Conservation (phyloP, 2,329 filamentous ascomycete genomes). For the Apiospora kogelbergensis region DNA sequence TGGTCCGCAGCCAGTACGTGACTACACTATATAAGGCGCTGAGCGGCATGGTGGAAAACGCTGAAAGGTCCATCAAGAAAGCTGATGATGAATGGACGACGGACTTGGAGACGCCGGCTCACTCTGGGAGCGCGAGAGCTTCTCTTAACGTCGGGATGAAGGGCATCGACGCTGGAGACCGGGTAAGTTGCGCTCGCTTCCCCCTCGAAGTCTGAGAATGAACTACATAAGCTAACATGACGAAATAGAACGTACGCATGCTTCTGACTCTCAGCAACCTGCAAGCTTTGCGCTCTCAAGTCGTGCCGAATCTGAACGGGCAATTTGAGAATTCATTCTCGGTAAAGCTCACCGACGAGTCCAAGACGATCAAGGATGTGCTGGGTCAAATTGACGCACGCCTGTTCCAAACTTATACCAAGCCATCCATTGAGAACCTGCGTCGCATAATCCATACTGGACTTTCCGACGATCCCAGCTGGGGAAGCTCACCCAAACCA, state of each 20-base stretch:
- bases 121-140: slow-evolving; percentile 31
- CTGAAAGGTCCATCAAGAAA: slow-evolving; percentile 70
- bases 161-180: slow-evolving; percentile 55
- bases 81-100: slow-evolving; percentile 62
- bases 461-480: slow-evolving; percentile 63
- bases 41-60: slow-evolving; percentile 96
- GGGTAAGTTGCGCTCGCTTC: slow-evolving; percentile 42
- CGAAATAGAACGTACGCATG: slow-evolving; percentile 77
- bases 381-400: slow-evolving; percentile 86
- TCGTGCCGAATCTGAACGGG: slow-evolving; percentile 84
- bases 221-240: slow-evolving; percentile 24
- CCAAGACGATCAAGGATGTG: slow-evolving; percentile 87
- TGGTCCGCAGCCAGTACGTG: slow-evolving; percentile 89
- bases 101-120: slow-evolving; percentile 42
- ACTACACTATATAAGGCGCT: slow-evolving; percentile 91
- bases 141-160: slow-evolving; percentile 42
- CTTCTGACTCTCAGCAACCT: slow-evolving; percentile 93
- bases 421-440: slow-evolving; percentile 69
- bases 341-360: slow-evolving; percentile 91
- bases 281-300: slow-evolving; percentile 74
- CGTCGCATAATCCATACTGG: slow-evolving; percentile 71
- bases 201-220: background rate
- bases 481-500: slow-evolving; percentile 67
- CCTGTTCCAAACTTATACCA: slow-evolving; percentile 90
- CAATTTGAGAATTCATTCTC: slow-evolving; percentile 94